phyloP scores from a whole-genome alignment of 2,329 filamentous ascomycete species.

The Verticillium dahliae region DNA sequence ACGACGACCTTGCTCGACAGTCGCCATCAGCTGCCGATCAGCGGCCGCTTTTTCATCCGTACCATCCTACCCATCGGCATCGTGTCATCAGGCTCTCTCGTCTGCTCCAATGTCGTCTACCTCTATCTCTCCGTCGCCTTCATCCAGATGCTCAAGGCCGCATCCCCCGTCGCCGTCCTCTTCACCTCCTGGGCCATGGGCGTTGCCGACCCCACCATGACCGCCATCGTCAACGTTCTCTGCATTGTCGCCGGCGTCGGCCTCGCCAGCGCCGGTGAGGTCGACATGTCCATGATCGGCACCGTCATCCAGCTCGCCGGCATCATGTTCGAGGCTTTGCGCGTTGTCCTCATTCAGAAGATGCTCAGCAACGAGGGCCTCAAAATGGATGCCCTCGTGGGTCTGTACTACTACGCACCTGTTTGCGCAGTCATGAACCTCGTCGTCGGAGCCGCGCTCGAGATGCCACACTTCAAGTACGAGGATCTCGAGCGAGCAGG shows the following conservation, averaged over 20 bases:
- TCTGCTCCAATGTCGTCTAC: constrained; percentile 92
- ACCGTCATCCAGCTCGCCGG: constrained; percentile 73
- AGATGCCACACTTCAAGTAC: constrained; percentile 63
- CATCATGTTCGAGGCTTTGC: constrained; percentile 73
- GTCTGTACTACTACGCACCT: constrained; percentile 82
- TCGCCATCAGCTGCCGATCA: constrained; percentile 95
- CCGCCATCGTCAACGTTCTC: constrained; percentile 84
- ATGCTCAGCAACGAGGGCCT: constrained; percentile 75
- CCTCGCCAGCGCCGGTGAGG: constrained; percentile 89
- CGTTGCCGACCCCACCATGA: constrained; percentile 74
- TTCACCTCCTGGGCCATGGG: constrained; percentile 83
- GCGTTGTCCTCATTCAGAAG: constrained; percentile 76
- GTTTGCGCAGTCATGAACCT: constrained; percentile 79
- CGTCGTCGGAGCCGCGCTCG: constrained; percentile 63
- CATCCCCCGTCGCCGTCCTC: constrained; percentile 83
- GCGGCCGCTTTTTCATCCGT: constrained; percentile 80
- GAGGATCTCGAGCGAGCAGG: constrained; percentile 67
- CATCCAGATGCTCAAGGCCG: constrained; percentile 97
- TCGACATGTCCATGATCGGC: constrained; percentile 77
- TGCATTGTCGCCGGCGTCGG: constrained; percentile 91
- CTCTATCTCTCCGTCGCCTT: constrained; percentile 91
- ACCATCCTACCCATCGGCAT: constrained; percentile 91
- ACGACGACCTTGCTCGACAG: constrained; percentile 86
- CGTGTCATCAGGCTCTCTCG: constrained; percentile 92
- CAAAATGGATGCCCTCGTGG: constrained; percentile 90